Evolutionary conservation across 257 asterid genomes (phyloP), one percentile per base, ranked within the genome.

Genomic region (Echites panduratus): DNA sequence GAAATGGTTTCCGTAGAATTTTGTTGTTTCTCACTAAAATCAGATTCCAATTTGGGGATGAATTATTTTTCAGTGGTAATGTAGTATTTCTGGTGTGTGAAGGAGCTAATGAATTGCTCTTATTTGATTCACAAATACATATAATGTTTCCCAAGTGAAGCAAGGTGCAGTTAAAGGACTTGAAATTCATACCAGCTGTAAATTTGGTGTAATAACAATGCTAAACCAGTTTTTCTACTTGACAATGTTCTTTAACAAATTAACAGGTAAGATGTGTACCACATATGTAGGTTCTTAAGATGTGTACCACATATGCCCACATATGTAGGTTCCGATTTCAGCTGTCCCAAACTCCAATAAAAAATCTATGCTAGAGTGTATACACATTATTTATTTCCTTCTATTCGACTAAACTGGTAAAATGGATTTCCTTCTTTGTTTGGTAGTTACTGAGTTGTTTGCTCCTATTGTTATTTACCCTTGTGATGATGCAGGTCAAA

Each of bases 401-500:
- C 48, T 3, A 63, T 63, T 64, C 20, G 44, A 20, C 29, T 40
- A 41, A 32, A 38, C 26, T 38, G 27, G 49, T 63, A 1, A 32
- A 63, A 14, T 35, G 48, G 11, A 9, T 22, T 2, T 6, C 26
- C 47, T 63, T 63, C 68, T 17, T 7, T 62, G 7, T 38, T 43
- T 17, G 48, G 68, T 27, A 35, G 19, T 63, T 38, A 24, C 27
- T 6, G 68, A 63, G 48, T 63, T 63, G 68, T 32, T 11, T 1
- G 17, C 80, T 65, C 59, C 17, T 49, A 13, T 38, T 38, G 19
- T 61, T 20, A 54, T 35, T 7, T 72, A n/a, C 4, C 66, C 77
- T 75, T 63, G 20, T 72, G 74, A 75, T 68, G 80, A 57, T 68
- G 43, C 76, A 95, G 98, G 95, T 90, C 59, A 95, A 92, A 83